Base-by-base conservation (phyloP, 2,329 filamentous ascomycete genomes). In the Phyllosticta ampelicida region DNA sequence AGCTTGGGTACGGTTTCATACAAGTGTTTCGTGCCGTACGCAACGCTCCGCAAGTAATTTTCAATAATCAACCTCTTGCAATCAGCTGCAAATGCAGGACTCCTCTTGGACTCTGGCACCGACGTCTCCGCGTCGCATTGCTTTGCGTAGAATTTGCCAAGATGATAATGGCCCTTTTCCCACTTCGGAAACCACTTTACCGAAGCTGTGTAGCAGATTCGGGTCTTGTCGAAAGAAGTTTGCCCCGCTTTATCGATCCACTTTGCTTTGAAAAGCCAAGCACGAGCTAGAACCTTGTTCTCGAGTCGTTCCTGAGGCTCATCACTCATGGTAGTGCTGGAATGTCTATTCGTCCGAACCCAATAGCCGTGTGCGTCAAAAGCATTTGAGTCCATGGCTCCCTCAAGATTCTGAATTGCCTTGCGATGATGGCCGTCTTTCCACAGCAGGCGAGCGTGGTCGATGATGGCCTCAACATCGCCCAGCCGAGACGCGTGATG, bases 161-260 rank as follows among this genome's bases (percentile, higher is more conserved):
- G 81, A 70, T 96, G 96, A 70, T 97, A 99, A 69, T 97, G 92
- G 0, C 90, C 91, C 72, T 96, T 97, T 69, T 99, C 94, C 91
- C 92, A 99, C 55, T 83, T 83, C 5, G 78, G 74, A 62, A 71
- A 75, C 2, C 82, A 84, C 67, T 81, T 85, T n/a, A 87, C 83
- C 1, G 91, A 91, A 63, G 87, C 82, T 62, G 90, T 86, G 66
- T 96, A 99, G 67, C 89, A 89, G 56, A 85, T 80, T 51, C 89
- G 84, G 62, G 97, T 80, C 3, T 88, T 84, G 51, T 84, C 81
- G 3, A 89, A 88, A 66, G 95, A 88, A 1, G 90, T 96, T 70
- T 97, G 92, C 5, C 94, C 94, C n/a, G 92, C 89, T 58, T 82
- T 86, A 68, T 97, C 95, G 26, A 96, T 85, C 95, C 95, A 99